Evolutionary conservation across 352 stramenopile genomes (phyloP).

Genomic region (Globisporangium cystogenes): DNA sequence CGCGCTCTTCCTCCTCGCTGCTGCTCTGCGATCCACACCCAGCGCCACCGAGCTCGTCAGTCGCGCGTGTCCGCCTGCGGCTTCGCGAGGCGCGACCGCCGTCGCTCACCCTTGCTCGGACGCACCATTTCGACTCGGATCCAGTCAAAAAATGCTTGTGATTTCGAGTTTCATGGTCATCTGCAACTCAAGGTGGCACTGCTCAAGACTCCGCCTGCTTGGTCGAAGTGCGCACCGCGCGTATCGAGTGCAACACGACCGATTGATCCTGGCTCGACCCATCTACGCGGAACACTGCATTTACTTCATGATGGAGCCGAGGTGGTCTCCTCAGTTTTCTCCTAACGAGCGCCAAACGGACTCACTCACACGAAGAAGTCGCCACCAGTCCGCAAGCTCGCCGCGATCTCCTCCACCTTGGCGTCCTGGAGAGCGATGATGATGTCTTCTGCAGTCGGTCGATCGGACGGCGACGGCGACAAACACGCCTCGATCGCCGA

Average conservation of each 20-base stretch:
- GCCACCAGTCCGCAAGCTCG: constrained; percentile 12
- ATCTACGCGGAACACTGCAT: neutral
- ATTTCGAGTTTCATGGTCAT: no score
- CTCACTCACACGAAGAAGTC: constrained; percentile 15
- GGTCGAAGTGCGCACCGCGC: no score
- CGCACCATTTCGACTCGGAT: neutral
- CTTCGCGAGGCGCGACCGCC: neutral
- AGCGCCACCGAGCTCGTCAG: neutral
- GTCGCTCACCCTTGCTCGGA: neutral
- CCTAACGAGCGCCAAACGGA: neutral
- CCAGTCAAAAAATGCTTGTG: neutral
- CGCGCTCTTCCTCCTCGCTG: constrained; percentile 29
- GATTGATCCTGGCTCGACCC: neutral
- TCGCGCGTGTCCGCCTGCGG: neutral
- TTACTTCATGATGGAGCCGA: neutral
- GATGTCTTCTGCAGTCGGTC: constrained; percentile 42
- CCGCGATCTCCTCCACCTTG: constrained; percentile 23
- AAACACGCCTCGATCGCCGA: constrained; percentile 42
- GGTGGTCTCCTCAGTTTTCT: neutral
- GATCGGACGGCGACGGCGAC: constrained; percentile 40
- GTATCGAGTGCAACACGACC: no score
- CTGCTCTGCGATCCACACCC: constrained; percentile 21
- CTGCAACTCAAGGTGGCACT: no score
- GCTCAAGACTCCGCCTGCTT: no score
- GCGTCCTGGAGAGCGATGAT: constrained; percentile 34